phyloP scores from a whole-genome alignment of 208 protist genomes.

The Leishmania mexicana region DNA sequence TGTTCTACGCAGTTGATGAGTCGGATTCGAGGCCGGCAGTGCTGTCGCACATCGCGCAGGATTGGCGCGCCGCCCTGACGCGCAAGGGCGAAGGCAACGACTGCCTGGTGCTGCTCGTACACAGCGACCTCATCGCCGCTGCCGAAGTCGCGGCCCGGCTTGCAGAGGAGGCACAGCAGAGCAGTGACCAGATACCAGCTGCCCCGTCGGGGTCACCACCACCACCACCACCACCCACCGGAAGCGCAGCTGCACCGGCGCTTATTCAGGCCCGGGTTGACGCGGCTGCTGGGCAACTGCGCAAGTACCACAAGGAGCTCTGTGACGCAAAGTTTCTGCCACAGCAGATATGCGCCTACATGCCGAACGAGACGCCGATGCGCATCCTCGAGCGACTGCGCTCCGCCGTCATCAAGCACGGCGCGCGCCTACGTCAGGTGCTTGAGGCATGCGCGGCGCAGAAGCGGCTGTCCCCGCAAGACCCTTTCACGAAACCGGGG shows the following conservation, averaged over 20 bases:
- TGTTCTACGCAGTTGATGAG: constrained; percentile 66
- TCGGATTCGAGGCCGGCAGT: constrained; percentile 46
- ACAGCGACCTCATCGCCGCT: constrained; percentile 55
- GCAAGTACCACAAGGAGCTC: constrained; percentile 76
- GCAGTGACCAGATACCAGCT: neutral
- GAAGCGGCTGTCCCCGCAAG: constrained; percentile 30
- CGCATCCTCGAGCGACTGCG: constrained; percentile 70
- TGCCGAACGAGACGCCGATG: constrained; percentile 62
- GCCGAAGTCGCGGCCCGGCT: constrained; percentile 20
- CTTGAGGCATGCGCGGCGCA: constrained; percentile 37
- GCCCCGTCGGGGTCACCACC: neutral
- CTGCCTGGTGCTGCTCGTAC: constrained; percentile 53
- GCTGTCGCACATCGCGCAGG: constrained; percentile 51
- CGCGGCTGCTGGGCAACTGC: constrained; percentile 40
- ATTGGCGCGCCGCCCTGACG: constrained; percentile 62
- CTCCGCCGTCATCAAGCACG: constrained; percentile 39
- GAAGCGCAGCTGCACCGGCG: neutral
- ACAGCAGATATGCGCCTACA: constrained; percentile 75
- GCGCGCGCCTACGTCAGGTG: constrained; percentile 21
- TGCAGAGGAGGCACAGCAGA: constrained; percentile 28
- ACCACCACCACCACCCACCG: neutral
- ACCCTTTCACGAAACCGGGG: constrained; percentile 23
- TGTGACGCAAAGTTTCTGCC: constrained; percentile 48
- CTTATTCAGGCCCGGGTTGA: constrained; percentile 45
- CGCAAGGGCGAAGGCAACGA: constrained; percentile 47